These are phyloP conservation scores for Saussurea involucrata DNA, from an alignment of 129 eudicot species.

Conservation along the genomic window DNA sequence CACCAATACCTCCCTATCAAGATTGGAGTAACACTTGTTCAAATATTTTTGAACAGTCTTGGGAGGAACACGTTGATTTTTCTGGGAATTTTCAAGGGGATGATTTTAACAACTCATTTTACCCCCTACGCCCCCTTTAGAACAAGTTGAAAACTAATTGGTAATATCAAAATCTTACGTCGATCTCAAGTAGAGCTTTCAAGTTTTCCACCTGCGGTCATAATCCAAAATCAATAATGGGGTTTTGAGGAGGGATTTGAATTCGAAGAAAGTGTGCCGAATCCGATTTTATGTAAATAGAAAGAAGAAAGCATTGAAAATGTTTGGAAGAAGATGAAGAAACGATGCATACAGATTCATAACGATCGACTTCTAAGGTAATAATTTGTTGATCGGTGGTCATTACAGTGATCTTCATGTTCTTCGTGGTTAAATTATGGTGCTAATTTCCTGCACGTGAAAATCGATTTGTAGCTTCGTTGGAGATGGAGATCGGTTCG, in stretches of 20 bases:
- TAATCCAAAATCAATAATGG: not conserved
- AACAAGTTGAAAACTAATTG: too few species aligned
- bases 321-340: not conserved
- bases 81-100: too few species aligned
- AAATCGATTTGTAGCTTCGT: too few species aligned
- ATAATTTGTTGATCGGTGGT: conserved; percentile 86
- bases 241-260: not conserved
- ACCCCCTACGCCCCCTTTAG: too few species aligned
- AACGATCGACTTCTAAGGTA: conserved; percentile 80
- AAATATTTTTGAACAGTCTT: too few species aligned
- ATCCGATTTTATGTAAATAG: too few species aligned
- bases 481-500: too few species aligned
- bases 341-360: conserved; percentile 63
- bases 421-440: conserved; percentile 6
- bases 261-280: not conserved
- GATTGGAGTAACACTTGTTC: too few species aligned
- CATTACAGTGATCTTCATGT: conserved; percentile 97
- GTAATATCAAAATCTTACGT: conserved; percentile 51
- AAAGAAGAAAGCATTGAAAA: too few species aligned
- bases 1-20: too few species aligned
- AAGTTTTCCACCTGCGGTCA: conserved; percentile 77
- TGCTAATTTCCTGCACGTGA: conserved; percentile 1
- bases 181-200: conserved; percentile 96
- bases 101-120: too few species aligned
- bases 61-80: too few species aligned